Conservation (phyloP, 2,329 filamentous ascomycete genomes). For the Ascochyta lentis region DNA sequence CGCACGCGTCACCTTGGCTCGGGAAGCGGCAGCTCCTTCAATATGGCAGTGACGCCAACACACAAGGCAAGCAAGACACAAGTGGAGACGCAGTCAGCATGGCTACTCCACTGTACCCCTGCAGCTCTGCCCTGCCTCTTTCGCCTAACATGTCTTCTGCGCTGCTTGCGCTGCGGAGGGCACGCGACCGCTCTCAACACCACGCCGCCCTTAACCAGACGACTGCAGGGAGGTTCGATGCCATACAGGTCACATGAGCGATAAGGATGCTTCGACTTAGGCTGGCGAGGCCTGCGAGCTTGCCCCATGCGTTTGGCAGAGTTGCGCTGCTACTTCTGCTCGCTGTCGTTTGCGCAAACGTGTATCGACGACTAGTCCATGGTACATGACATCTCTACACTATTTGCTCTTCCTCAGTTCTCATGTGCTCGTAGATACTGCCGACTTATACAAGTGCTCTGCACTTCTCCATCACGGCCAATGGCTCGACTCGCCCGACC, state of each 20-base stretch:
- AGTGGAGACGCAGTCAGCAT: slow-evolving; percentile 11
- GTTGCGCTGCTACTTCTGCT: slow-evolving; percentile 15
- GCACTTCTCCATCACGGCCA: slow-evolving; percentile 59
- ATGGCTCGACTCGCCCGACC: slow-evolving; percentile 55
- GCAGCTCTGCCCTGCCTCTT: slow-evolving; percentile 9
- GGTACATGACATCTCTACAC: slow-evolving; percentile 11
- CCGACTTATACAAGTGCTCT: slow-evolving; percentile 62
- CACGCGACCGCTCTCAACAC: slow-evolving; percentile 8
- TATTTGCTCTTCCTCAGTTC: neutral
- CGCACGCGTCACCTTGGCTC: slow-evolving; percentile 16
- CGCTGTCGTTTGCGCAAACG: slow-evolving; percentile 19
- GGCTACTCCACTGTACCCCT: slow-evolving; percentile 8
- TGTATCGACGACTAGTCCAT: slow-evolving; percentile 18
- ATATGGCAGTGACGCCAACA: slow-evolving; percentile 8
- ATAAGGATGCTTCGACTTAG: slow-evolving; percentile 18
- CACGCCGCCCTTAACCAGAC: neutral
- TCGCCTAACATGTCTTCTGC: slow-evolving; percentile 7
- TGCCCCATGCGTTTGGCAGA: slow-evolving; percentile 13
- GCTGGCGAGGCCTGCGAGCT: slow-evolving; percentile 10
- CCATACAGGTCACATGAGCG: slow-evolving; percentile 5
- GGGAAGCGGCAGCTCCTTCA: slow-evolving; percentile 10
- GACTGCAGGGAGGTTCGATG: neutral
- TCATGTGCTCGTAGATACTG: slow-evolving; percentile 36
- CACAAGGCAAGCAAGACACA: slow-evolving; percentile 9
- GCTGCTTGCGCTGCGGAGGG: slow-evolving; percentile 1